Conservation (phyloP, 2,329 filamentous ascomycete species). For the Nannizziopsis barbatae region DNA sequence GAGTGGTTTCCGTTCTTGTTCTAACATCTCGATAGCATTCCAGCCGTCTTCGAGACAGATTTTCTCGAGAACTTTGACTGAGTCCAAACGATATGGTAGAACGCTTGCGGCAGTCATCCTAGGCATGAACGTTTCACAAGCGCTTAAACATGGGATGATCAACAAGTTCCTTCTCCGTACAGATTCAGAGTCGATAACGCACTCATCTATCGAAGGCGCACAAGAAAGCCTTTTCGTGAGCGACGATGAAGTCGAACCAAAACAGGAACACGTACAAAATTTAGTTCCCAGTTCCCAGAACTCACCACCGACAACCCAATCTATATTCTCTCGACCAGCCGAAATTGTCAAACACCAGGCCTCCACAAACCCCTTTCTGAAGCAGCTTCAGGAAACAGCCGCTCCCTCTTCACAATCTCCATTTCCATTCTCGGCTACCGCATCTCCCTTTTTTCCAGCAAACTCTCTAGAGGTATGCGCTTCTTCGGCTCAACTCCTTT, state of each 20-base stretch:
- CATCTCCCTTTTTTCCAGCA: slow-evolving; percentile 12
- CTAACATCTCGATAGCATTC: slow-evolving; percentile 29
- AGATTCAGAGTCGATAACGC: slow-evolving; percentile 20
- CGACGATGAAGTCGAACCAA: slow-evolving; percentile 24
- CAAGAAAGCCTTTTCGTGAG: slow-evolving; percentile 31
- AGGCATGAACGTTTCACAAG: slow-evolving; percentile 44
- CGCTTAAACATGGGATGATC: slow-evolving; percentile 41
- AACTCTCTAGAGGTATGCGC: slow-evolving; percentile 1
- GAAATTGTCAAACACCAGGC: neutral
- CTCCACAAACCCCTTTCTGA: neutral
- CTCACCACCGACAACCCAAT: neutral
- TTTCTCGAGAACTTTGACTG: slow-evolving; percentile 45
- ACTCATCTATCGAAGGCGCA: slow-evolving; percentile 23
- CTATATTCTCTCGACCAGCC: slow-evolving; percentile 2
- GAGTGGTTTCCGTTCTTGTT: slow-evolving; percentile 14
- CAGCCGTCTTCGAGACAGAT: slow-evolving; percentile 40
- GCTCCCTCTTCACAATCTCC: neutral
- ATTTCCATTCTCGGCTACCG: slow-evolving; percentile 13
- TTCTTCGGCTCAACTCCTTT: neutral
- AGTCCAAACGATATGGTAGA: slow-evolving; percentile 47
- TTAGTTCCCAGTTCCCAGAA: slow-evolving; percentile 13
- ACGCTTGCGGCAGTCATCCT: slow-evolving; percentile 47
- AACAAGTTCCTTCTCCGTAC: slow-evolving; percentile 30
- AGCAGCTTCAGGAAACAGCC: neutral
- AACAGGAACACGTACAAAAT: slow-evolving; percentile 18